These are phyloP conservation scores for Coprinopsis marcescibilis DNA, from an alignment of 768 basidiomycete species.

Conservation along the genomic window DNA sequence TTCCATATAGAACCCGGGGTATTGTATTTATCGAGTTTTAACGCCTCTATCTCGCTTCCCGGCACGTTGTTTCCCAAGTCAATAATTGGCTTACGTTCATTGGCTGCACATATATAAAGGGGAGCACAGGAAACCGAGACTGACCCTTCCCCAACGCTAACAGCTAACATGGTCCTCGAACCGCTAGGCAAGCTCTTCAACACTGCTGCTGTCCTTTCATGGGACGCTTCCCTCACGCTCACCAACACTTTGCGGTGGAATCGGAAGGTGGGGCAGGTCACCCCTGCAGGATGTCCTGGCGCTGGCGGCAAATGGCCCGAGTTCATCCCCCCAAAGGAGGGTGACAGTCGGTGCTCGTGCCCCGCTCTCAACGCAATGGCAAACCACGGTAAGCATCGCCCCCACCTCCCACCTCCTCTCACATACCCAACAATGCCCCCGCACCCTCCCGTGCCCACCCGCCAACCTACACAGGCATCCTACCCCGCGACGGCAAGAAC, in stretches of 20 bases:
- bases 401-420: not conserved
- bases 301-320: constrained; percentile 65
- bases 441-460: not conserved
- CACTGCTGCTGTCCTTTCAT: constrained; percentile 27
- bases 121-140: no score
- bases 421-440: not conserved
- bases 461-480: constrained; percentile 38
- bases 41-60: no score
- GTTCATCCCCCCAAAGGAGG: constrained; percentile 48
- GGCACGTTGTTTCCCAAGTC: no score
- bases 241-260: constrained; percentile 48
- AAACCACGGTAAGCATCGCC: constrained; percentile 58
- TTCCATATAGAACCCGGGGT: no score
- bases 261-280: constrained; percentile 48
- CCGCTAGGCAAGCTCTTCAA: constrained; percentile 8
- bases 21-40: no score
- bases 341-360: constrained; percentile 68
- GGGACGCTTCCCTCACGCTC: constrained; percentile 48
- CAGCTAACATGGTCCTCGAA: not conserved
- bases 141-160: no score
- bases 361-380: constrained; percentile 78
- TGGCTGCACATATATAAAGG: no score
- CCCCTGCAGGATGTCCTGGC: constrained; percentile 49
- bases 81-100: no score
- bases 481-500: constrained; percentile 60